These are phyloP conservation scores for Xerocomus potaroensis DNA, from an alignment of 768 basidiomycete genomes.

Conservation along the genomic window DNA sequence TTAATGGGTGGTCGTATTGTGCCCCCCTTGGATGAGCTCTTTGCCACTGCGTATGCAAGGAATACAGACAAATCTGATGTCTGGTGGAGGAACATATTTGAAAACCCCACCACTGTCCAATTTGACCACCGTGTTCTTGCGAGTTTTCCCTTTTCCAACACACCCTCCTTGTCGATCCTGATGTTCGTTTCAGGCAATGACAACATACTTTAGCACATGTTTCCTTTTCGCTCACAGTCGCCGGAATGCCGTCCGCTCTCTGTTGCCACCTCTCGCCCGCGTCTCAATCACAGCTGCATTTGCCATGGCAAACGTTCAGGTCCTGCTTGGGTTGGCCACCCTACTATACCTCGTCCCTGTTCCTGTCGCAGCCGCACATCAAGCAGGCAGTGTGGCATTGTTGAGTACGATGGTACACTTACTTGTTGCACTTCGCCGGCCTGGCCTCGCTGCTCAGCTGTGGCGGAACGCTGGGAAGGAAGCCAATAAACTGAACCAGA, in stretches of 20 bases:
- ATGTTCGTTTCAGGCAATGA: slow-evolving; percentile 57
- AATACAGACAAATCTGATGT: slow-evolving; percentile 62
- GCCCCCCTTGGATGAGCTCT: slow-evolving; percentile 80
- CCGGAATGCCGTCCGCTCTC: slow-evolving; percentile 40
- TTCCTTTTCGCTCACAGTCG: slow-evolving; percentile 59
- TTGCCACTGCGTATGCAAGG: slow-evolving; percentile 72
- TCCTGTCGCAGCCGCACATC: slow-evolving; percentile 88
- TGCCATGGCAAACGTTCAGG: slow-evolving; percentile 81
- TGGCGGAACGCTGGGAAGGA: slow-evolving; percentile 45
- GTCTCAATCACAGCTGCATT: slow-evolving; percentile 57
- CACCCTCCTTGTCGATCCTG: background rate
- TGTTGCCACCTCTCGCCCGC: slow-evolving; percentile 59
- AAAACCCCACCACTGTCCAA: slow-evolving; percentile 97
- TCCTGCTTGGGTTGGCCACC: slow-evolving; percentile 70
- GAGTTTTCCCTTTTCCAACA: slow-evolving; percentile 30
- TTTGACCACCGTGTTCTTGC: slow-evolving; percentile 94
- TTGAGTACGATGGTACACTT: slow-evolving; percentile 81
- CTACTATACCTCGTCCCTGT: slow-evolving; percentile 90
- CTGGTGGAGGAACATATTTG: slow-evolving; percentile 96
- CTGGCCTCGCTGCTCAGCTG: slow-evolving; percentile 56
- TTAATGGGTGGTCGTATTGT: slow-evolving; percentile 86
- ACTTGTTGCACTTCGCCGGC: slow-evolving; percentile 65
- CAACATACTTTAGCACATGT: slow-evolving; percentile 72
- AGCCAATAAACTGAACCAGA: slow-evolving; percentile 11
- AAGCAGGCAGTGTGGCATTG: slow-evolving; percentile 89